phyloP scores from a whole-genome alignment of 2,329 filamentous ascomycete genomes.

The Aspergillus fumigatus region DNA sequence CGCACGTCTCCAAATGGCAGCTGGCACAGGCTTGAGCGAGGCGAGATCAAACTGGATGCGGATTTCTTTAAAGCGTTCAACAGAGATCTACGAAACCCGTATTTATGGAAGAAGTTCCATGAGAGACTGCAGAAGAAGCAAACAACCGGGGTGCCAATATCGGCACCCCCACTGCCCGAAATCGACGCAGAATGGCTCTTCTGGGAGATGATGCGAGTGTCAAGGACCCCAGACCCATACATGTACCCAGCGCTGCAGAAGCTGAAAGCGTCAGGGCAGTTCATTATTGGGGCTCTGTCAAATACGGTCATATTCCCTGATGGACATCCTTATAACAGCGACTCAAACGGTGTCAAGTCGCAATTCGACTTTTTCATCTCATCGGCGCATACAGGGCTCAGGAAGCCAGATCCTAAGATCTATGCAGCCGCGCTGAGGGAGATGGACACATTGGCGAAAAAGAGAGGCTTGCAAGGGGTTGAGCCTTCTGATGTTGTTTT shows the following conservation, averaged over 20 bases:
- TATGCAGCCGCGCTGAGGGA: constrained; percentile 69
- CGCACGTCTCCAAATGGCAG: constrained; percentile 70
- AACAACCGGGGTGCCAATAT: constrained; percentile 11
- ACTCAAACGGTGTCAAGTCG: constrained; percentile 56
- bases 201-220: constrained; percentile 81
- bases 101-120: constrained; percentile 63
- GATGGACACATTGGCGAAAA: constrained; percentile 59
- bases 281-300: constrained; percentile 74
- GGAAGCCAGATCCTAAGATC: constrained; percentile 81
- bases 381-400: constrained; percentile 77
- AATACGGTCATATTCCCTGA: constrained; percentile 86
- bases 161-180: constrained; percentile 60
- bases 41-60: constrained; percentile 70
- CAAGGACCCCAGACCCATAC: constrained; percentile 70
- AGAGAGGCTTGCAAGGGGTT: constrained; percentile 54
- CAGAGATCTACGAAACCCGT: constrained; percentile 62
- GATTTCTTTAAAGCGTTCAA: constrained; percentile 74
- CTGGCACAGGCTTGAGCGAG: constrained; percentile 86
- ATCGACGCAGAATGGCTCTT: constrained; percentile 79
- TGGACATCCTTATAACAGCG: constrained; percentile 62
- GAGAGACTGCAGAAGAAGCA: constrained; percentile 29
- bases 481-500: constrained; percentile 70
- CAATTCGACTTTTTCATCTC: constrained; percentile 85
- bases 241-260: constrained; percentile 78
- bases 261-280: constrained; percentile 60